Percentiles rank a stretch among this genome's conserved stretches.
These are phyloP conservation scores for Blastomyces percursus DNA, from an alignment of 2,329 filamentous ascomycete genomes.

Conservation along the genomic window DNA sequence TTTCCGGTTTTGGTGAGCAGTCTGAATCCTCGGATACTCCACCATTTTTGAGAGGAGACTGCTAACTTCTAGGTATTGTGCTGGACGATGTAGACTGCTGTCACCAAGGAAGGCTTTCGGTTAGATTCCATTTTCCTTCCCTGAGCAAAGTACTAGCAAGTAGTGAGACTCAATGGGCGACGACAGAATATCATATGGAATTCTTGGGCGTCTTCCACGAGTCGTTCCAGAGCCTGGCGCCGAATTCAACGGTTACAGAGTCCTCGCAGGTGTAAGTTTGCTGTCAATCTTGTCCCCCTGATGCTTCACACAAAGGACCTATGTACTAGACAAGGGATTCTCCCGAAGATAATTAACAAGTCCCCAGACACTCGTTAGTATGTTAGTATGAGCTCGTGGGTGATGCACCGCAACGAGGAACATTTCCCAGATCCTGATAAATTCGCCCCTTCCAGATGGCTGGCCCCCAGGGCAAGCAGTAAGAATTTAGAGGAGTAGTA, in stretches of 20 bases:
- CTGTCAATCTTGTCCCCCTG: neutral
- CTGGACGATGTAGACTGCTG: conserved; percentile 17
- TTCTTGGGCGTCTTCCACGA: conserved; percentile 25
- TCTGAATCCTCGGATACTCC: no score
- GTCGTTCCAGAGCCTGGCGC: conserved; percentile 24
- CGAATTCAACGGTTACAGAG: conserved; percentile 23
- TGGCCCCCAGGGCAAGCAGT: neutral
- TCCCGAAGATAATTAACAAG: neutral
- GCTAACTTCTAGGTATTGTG: no score
- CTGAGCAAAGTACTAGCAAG: neutral
- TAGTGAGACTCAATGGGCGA: neutral
- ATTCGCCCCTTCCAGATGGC: neutral
- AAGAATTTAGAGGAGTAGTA: neutral
- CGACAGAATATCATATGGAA: conserved; percentile 23
- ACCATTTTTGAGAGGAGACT: no score
- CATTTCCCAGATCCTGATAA: neutral
- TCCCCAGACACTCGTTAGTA: neutral
- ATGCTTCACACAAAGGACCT: neutral
- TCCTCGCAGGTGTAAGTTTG: conserved; percentile 22
- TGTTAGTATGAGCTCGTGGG: neutral
- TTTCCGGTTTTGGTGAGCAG: no score
- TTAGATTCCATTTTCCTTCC: conserved; percentile 8
- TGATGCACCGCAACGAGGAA: neutral
- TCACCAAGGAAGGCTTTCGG: conserved; percentile 30
- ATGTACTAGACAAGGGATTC: neutral